Evolutionary conservation across 805 yeast species (phyloP).

Genomic region (Jamesozyma lodderae): DNA sequence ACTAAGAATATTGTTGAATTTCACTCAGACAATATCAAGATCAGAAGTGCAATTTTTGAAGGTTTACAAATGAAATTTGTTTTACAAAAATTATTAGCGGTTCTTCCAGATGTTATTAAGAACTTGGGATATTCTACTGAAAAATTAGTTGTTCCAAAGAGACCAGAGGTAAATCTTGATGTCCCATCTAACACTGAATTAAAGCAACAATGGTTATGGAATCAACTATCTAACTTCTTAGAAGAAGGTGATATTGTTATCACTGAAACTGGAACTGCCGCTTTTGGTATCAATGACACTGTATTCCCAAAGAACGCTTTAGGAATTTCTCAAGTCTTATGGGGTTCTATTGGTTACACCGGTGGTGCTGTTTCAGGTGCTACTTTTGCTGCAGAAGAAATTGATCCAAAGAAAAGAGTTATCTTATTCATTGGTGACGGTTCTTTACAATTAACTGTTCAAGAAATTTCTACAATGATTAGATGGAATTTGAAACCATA

Average conservation of each 20-base stretch:
- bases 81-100: conserved; percentile 33
- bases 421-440: conserved; percentile 65
- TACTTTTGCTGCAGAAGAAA: conserved; percentile 52
- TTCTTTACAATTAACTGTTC: conserved; percentile 62
- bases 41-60: conserved; percentile 56
- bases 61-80: conserved; percentile 58
- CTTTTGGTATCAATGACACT: conserved; percentile 57
- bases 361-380: conserved; percentile 61
- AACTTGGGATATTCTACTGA: too few species aligned
- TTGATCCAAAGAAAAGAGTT: conserved; percentile 50
- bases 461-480: conserved; percentile 58
- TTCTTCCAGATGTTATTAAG: conserved; percentile 31
- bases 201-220: conserved; percentile 62
- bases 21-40: conserved; percentile 65
- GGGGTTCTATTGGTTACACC: conserved; percentile 66
- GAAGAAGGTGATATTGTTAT: conserved; percentile 54
- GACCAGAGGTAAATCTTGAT: conserved; percentile 47
- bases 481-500: conserved; percentile 57
- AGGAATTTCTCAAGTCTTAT: conserved; percentile 62
- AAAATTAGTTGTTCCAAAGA: too few species aligned
- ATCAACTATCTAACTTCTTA: conserved; percentile 49
- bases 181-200: conserved; percentile 36
- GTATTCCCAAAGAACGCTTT: conserved; percentile 50
- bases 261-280: conserved; percentile 66
- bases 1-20: conserved; percentile 66